Percentiles rank a stretch among this genome's conserved stretches.
phyloP scores from a whole-genome alignment of 495 filamentous ascomycete species.

The Penicillium waksmanii region DNA sequence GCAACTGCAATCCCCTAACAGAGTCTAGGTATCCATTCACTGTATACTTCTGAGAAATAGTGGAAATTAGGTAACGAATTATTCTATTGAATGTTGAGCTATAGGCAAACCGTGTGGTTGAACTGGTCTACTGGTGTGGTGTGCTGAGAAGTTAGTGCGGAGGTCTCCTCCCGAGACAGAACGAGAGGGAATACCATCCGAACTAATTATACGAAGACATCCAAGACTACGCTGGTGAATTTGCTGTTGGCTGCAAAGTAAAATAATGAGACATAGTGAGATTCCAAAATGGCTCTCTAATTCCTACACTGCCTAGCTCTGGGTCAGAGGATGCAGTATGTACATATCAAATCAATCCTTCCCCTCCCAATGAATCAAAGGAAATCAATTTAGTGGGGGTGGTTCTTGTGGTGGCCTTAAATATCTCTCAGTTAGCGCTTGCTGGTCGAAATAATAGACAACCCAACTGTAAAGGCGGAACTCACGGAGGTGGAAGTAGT shows the following conservation, averaged over 20 bases:
- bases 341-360: slow-evolving; percentile 35
- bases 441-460: not conserved
- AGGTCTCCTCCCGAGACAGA: slow-evolving; percentile 1
- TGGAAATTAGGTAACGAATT: not conserved
- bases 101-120: too few species aligned
- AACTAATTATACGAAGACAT: not conserved
- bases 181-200: too few species aligned
- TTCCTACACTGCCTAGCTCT: slow-evolving; percentile 37
- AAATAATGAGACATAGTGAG: slow-evolving; percentile 33
- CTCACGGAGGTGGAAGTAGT: slow-evolving; percentile 99
- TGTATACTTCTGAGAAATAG: too few species aligned
- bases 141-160: not conserved
- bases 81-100: not conserved
- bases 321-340: slow-evolving; percentile 40
- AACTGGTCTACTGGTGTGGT: not conserved
- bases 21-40: too few species aligned
- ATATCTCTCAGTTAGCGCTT: not conserved
- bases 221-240: not conserved
- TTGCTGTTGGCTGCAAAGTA: not conserved
- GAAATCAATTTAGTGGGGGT: slow-evolving; percentile 75
- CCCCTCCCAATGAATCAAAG: slow-evolving; percentile 26
- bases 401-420: slow-evolving; percentile 98
- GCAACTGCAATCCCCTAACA: too few species aligned
- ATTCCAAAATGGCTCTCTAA: slow-evolving; percentile 31
- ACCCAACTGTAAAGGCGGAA: slow-evolving; percentile 20